phyloP scores from a whole-genome alignment of 441 rosid genomes.

The Biscutella laevigata region DNA sequence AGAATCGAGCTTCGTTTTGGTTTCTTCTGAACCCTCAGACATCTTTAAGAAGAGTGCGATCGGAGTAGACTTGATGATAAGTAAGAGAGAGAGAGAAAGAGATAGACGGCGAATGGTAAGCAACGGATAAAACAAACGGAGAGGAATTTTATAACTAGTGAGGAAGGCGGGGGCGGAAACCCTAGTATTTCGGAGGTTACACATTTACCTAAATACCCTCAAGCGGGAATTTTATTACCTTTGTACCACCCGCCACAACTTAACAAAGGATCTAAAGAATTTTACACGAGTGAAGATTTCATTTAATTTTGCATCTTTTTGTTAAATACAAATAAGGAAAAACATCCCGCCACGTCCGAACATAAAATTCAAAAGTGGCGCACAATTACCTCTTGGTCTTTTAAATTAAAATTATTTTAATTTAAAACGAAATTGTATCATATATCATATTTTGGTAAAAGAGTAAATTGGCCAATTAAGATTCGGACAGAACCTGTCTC shows the following conservation, averaged over 20 bases:
- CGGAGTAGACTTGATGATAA: slow-evolving; percentile 1
- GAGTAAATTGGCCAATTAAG: too few relatives aligned
- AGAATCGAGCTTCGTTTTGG: slow-evolving; percentile 16
- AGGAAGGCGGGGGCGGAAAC: slow-evolving; percentile 25
- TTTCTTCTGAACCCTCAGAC: slow-evolving; percentile 39
- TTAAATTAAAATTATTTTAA: too few relatives aligned
- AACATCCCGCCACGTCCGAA: background rate
- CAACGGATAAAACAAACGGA: slow-evolving; percentile 16
- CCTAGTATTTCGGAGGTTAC: slow-evolving; percentile 7
- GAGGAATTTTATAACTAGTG: slow-evolving; percentile 9
- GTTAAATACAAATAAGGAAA: background rate
- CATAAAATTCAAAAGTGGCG: background rate
- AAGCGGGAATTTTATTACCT: slow-evolving; percentile 10
- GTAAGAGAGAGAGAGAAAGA: slow-evolving; percentile 11
- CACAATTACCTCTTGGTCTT: too few relatives aligned
- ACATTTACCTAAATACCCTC: slow-evolving; percentile 10
- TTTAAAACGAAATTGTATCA: too few relatives aligned
- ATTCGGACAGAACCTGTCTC: background rate
- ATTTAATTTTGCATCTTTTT: background rate
- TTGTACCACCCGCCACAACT: slow-evolving; percentile 19
- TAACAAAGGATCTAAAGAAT: too few relatives aligned
- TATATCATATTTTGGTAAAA: too few relatives aligned
- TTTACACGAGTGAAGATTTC: background rate
- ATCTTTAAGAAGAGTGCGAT: slow-evolving; percentile 25
- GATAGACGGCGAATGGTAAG: slow-evolving; percentile 7